Percentiles rank a stretch among this genome's conserved stretches.
These are phyloP conservation scores for Linnemannia zychae DNA, from an alignment of 192 early-diverging fungal genomes.

Conservation along the genomic window DNA sequence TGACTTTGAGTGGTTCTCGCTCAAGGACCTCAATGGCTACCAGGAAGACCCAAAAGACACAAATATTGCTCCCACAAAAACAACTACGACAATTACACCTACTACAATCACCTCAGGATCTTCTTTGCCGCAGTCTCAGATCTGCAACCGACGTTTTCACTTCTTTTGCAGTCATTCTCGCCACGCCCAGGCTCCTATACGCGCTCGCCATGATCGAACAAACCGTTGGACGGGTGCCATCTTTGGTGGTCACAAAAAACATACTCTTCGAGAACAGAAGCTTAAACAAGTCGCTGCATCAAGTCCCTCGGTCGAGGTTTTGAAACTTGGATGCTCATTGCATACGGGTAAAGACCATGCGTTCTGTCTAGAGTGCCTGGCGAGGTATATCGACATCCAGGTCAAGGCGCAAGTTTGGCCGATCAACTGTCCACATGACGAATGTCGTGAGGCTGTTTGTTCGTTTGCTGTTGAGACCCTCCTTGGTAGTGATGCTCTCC, in stretches of 20 bases:
- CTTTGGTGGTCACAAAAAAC: neutral
- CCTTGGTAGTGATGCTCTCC: neutral
- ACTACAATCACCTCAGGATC: too few species aligned
- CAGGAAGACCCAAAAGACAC: neutral
- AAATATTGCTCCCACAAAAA: neutral
- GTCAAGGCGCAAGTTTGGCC: slow-evolving; percentile 26
- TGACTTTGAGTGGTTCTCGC: slow-evolving; percentile 30
- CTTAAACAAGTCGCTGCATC: neutral
- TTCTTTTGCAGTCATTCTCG: neutral
- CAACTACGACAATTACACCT: too few species aligned
- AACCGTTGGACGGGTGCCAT: neutral
- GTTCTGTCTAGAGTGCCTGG: slow-evolving; percentile 26
- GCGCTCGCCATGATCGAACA: neutral
- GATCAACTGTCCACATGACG: slow-evolving; percentile 7
- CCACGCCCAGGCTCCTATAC: neutral
- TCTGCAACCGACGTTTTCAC: neutral
- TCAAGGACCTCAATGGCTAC: neutral
- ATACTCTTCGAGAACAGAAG: neutral
- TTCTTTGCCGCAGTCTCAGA: neutral
- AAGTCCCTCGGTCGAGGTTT: neutral
- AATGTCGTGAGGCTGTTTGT: neutral
- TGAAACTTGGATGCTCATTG: slow-evolving; percentile 9
- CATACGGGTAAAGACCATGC: slow-evolving; percentile 10
- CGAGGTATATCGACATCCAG: slow-evolving; percentile 11
- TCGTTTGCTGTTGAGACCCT: slow-evolving; percentile 15